A percentile compares a stretch with the other conserved stretches of the same genome.
phyloP scores from a whole-genome alignment of 2,329 filamentous ascomycete genomes.

The Aspergillus luchuensis region DNA sequence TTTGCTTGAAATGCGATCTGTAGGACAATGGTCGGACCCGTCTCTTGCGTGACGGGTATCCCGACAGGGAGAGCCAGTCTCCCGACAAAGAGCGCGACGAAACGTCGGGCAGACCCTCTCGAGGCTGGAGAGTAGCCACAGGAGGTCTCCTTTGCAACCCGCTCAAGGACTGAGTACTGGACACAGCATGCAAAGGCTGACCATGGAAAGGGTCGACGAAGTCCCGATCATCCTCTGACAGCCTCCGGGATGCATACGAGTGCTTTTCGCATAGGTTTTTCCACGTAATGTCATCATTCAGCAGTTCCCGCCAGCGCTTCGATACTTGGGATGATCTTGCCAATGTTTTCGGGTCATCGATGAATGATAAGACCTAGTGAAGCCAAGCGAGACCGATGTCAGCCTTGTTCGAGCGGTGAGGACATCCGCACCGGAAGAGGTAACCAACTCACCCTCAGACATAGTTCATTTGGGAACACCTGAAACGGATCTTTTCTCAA shows the following conservation, averaged over 20 bases:
- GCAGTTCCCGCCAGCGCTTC: slow-evolving; percentile 84
- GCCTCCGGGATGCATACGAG: slow-evolving; percentile 79
- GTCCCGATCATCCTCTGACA: slow-evolving; percentile 50
- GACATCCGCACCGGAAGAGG: background rate
- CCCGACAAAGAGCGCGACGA: slow-evolving; percentile 40
- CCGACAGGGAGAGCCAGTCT: slow-evolving; percentile 35
- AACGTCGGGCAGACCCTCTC: slow-evolving; percentile 53
- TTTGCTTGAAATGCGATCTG: slow-evolving; percentile 95
- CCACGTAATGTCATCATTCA: slow-evolving; percentile 98
- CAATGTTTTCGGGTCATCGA: slow-evolving; percentile 93
- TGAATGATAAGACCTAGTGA: slow-evolving; percentile 82
- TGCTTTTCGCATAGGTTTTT: slow-evolving; percentile 96
- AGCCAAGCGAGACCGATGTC: slow-evolving; percentile 13
- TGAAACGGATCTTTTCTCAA: slow-evolving; percentile 96
- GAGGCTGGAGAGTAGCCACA: slow-evolving; percentile 38
- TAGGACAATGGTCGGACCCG: slow-evolving; percentile 76
- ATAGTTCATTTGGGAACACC: slow-evolving; percentile 88
- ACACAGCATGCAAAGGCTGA: slow-evolving; percentile 26
- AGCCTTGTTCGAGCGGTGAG: slow-evolving; percentile 6
- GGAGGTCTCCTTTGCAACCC: slow-evolving; percentile 30
- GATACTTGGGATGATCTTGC: slow-evolving; percentile 96
- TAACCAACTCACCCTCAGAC: slow-evolving; percentile 68
- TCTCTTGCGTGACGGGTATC: slow-evolving; percentile 41
- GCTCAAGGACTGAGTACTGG: slow-evolving; percentile 23
- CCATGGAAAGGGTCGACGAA: slow-evolving; percentile 39